phyloP scores from a whole-genome alignment of 2,329 filamentous ascomycete species.

The Penicillium sp. region DNA sequence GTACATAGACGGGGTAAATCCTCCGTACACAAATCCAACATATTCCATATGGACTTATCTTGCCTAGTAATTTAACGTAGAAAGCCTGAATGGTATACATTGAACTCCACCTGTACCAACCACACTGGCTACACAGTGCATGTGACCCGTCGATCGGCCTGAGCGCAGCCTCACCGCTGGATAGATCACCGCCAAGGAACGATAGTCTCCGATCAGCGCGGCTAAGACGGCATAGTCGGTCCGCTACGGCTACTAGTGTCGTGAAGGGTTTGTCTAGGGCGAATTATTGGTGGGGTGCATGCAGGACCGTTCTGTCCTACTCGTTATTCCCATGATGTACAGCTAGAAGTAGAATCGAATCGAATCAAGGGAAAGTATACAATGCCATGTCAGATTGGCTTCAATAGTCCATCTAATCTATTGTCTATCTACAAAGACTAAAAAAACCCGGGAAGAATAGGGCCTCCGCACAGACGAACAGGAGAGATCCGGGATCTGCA shows the following conservation, averaged over 20 bases:
- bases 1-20: slow-evolving; percentile 9
- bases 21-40: neutral
- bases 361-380: neutral
- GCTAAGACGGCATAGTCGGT: slow-evolving; percentile 24
- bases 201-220: slow-evolving; percentile 23
- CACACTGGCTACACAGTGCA: slow-evolving; percentile 10
- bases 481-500: slow-evolving; percentile 7
- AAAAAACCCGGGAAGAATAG: neutral
- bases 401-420: neutral
- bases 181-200: slow-evolving; percentile 18
- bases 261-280: slow-evolving; percentile 10
- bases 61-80: neutral
- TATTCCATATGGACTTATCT: neutral
- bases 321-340: neutral
- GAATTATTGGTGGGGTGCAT: neutral
- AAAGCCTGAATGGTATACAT: neutral
- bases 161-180: slow-evolving; percentile 16
- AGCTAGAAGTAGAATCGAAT: neutral
- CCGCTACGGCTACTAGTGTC: slow-evolving; percentile 14
- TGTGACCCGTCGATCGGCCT: slow-evolving; percentile 23
- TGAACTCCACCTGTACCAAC: slow-evolving; percentile 9
- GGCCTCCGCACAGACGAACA: neutral
- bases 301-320: neutral
- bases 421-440: neutral
- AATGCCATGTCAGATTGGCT: neutral